Conservation (phyloP, 208 protist genomes). For the Sergeia podlipaevii region DNA sequence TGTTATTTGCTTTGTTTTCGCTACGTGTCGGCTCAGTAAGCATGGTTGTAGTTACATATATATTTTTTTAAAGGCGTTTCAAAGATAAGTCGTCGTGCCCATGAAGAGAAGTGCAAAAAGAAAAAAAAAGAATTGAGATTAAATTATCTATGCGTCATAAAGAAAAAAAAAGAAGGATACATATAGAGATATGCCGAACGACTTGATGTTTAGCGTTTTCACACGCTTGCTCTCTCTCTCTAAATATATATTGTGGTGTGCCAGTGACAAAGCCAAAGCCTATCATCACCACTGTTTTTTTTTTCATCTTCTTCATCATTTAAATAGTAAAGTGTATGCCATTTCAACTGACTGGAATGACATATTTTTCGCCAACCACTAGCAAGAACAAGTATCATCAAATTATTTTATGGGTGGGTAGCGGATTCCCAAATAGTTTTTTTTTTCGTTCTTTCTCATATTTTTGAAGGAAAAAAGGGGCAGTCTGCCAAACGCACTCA, state of each 20-base stretch:
- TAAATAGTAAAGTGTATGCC: background rate
- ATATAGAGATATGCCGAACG: background rate
- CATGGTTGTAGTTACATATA: background rate
- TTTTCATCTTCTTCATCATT: conserved; percentile 2
- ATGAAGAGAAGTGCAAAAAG: background rate
- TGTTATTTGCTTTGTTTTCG: background rate
- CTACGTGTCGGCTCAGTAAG: background rate
- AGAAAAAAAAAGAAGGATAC: conserved; percentile 1
- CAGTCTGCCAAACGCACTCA: no score
- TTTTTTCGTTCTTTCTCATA: no score
- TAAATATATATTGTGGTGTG: no score
- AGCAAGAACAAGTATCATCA: no score
- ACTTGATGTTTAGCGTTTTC: no score
- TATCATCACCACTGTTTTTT: background rate
- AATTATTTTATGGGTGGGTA: no score
- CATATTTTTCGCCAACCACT: no score
- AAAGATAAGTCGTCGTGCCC: background rate
- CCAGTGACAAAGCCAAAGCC: background rate
- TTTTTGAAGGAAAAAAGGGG: no score
- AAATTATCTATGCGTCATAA: background rate
- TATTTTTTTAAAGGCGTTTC: background rate
- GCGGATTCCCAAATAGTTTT: no score
- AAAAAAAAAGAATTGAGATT: conserved; percentile 3
- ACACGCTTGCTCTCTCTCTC: no score
- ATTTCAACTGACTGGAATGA: no score